Percentiles rank a stretch among this genome's conserved stretches.
These are phyloP conservation scores for Phaeophleospora eucalypticola DNA, from an alignment of 2,329 filamentous ascomycete species.

Conservation along the genomic window DNA sequence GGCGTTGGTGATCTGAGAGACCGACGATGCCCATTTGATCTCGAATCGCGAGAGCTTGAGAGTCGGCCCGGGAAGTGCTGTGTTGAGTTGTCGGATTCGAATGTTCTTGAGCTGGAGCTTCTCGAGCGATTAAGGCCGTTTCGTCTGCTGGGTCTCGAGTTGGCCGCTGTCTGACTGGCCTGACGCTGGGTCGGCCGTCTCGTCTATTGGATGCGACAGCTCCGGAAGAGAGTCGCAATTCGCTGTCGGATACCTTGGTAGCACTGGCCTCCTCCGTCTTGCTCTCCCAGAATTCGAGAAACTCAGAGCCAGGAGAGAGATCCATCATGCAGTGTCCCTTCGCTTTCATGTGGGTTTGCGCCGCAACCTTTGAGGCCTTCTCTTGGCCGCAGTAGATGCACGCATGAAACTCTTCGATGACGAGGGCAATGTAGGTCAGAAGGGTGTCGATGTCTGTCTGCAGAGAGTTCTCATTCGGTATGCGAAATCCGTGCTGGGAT, in stretches of 20 bases:
- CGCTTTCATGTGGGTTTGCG: slow-evolving; percentile 50
- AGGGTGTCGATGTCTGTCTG: slow-evolving; percentile 47
- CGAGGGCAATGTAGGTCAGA: slow-evolving; percentile 46
- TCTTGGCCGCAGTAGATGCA: slow-evolving; percentile 50
- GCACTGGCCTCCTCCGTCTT: background rate
- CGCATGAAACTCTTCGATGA: slow-evolving; percentile 48
- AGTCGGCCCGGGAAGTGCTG: slow-evolving; percentile 1
- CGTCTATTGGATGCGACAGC: slow-evolving; percentile 7
- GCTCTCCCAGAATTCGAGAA: slow-evolving; percentile 18
- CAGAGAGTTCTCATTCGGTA: slow-evolving; percentile 29
- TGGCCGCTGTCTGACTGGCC: background rate
- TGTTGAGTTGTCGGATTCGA: slow-evolving; percentile 1
- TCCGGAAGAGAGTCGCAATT: slow-evolving; percentile 15
- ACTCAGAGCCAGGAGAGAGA: slow-evolving; percentile 14
- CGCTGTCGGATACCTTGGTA: background rate
- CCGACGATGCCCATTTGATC: slow-evolving; percentile 13
- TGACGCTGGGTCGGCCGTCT: background rate
- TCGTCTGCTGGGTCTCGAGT: background rate
- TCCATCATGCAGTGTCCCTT: slow-evolving; percentile 45
- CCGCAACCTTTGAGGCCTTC: slow-evolving; percentile 41
- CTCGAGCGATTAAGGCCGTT: background rate
- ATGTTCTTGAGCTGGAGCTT: background rate
- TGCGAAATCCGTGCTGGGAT: slow-evolving; percentile 42
- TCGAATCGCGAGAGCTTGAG: slow-evolving; percentile 10
- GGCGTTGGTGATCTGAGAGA: slow-evolving; percentile 13